Evolutionary conservation across 305 asterid species (phyloP).

Genomic region (Fraxinus latifolia): DNA sequence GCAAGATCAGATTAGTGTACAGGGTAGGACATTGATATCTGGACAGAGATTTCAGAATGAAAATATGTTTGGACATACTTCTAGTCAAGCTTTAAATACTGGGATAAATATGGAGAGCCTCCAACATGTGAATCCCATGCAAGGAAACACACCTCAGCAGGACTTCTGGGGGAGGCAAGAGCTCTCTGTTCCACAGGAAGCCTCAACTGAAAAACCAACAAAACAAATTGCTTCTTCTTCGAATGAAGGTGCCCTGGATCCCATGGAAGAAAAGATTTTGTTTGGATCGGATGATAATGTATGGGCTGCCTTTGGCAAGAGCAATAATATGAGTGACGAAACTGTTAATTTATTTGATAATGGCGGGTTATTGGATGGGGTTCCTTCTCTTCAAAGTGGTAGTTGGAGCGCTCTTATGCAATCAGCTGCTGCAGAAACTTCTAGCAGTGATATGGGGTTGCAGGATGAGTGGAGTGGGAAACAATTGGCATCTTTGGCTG

Average conservation of each 20-base stretch:
- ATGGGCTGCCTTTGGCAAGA: constrained; percentile 74
- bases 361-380: constrained; percentile 42
- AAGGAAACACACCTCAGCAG: constrained; percentile 39
- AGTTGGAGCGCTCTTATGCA: constrained; percentile 95
- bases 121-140: constrained; percentile 50
- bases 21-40: constrained; percentile 41
- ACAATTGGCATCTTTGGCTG: constrained; percentile 33
- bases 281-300: constrained; percentile 85
- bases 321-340: constrained; percentile 45
- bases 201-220: constrained; percentile 37
- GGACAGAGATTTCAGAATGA: constrained; percentile 54
- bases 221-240: constrained; percentile 38
- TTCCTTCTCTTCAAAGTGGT: constrained; percentile 68
- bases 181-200: constrained; percentile 37
- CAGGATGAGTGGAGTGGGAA: constrained; percentile 70
- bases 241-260: constrained; percentile 68
- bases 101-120: constrained; percentile 39
- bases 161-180: constrained; percentile 43
- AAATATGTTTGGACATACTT: constrained; percentile 41
- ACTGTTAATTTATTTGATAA: constrained; percentile 48
- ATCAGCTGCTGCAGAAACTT: constrained; percentile 82
- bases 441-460: constrained; percentile 53
- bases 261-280: constrained; percentile 79
- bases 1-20: constrained; percentile 46
- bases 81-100: constrained; percentile 36